phyloP scores from a whole-genome alignment of 192 early-diverging fungal genomes.

The Coemansia sp. region DNA sequence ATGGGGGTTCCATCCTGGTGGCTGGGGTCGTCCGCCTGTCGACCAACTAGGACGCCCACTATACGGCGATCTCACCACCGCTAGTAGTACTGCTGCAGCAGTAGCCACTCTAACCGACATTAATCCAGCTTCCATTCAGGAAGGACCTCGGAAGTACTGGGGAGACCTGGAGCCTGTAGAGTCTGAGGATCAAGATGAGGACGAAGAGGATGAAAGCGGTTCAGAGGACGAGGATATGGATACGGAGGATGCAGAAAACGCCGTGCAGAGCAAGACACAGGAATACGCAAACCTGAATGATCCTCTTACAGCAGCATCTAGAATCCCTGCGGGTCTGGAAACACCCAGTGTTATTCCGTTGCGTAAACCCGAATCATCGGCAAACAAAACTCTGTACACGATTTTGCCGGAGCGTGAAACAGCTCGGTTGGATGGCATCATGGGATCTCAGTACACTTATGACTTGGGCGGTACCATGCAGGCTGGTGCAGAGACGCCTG shows the following conservation, averaged over 20 bases:
- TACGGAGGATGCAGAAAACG: constrained; percentile 55
- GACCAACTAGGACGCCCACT: constrained; percentile 86
- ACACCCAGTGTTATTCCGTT: constrained; percentile 91
- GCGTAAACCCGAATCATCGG: constrained; percentile 65
- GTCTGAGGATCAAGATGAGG: constrained; percentile 60
- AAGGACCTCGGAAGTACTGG: constrained; percentile 61
- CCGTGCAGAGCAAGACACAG: constrained; percentile 59
- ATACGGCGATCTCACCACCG: constrained; percentile 95
- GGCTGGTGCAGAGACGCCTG: constrained; percentile 88
- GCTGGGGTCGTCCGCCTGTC: constrained; percentile 84
- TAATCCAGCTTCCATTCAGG: neutral
- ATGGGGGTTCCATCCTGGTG: constrained; percentile 98
- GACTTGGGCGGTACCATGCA: too few relatives aligned
- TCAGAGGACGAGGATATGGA: constrained; percentile 8
- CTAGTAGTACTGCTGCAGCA: constrained; percentile 41
- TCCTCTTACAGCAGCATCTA: too few relatives aligned
- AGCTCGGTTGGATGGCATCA: constrained; percentile 70
- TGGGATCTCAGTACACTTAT: constrained; percentile 93
- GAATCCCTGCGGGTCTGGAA: constrained; percentile 62
- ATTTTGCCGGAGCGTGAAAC: constrained; percentile 75
- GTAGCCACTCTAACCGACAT: neutral
- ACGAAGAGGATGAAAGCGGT: constrained; percentile 66
- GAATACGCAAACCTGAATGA: too few relatives aligned
- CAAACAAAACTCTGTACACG: constrained; percentile 70
- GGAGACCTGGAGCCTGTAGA: constrained; percentile 84